Evolutionary conservation across 805 yeast species (phyloP), one percentile per base, ranked within the genome.

Genomic region (Suhomyces emberorum): DNA sequence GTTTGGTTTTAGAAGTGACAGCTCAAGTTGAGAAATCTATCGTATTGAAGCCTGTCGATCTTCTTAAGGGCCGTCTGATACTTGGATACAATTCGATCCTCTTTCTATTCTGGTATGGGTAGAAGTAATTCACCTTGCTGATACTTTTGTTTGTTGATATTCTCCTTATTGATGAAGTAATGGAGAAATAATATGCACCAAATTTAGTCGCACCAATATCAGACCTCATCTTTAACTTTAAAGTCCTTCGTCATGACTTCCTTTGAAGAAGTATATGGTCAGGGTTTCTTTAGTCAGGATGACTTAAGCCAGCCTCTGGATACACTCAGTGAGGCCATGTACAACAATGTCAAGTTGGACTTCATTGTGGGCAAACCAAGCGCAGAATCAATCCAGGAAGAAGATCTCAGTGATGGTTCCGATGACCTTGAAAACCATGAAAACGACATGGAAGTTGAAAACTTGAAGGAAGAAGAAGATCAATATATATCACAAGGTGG

Each of bases 251-350:
- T 15, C 7, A 26, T 26, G 29, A 6, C 11, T 26, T 15, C 29
- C 7, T 26, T 26, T 12, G 15, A 14, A 15, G 29, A 26, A 7
- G 29, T 26, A 5, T 26, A 26, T 26, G 29, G 29, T n/a, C 15
- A 26, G 11, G 29, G 29, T 11, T 6, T 26, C 18, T 26, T 12
- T n/a, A 15, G 10, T 5, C 15, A 23, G 7, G 34, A 24, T 6
- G 28, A 11, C 7, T n/a, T 46, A 4, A 41, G 56, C 17, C 62
- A 63, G 3, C 62, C 61, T 4, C 43, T 42, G 1, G 70, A 65
- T 31, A 43, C 49, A 2, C 46, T 59, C 34, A 55, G 66, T 35
- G 62, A 55, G 29, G 65, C 63, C 0, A 43, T 55, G 18, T 66
- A 66, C 47, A 53, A 43, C 20, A 53, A 44, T 37, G 44, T 45